Base-by-base conservation (phyloP, 2,329 filamentous ascomycete species). In the Xylaria sp. region DNA sequence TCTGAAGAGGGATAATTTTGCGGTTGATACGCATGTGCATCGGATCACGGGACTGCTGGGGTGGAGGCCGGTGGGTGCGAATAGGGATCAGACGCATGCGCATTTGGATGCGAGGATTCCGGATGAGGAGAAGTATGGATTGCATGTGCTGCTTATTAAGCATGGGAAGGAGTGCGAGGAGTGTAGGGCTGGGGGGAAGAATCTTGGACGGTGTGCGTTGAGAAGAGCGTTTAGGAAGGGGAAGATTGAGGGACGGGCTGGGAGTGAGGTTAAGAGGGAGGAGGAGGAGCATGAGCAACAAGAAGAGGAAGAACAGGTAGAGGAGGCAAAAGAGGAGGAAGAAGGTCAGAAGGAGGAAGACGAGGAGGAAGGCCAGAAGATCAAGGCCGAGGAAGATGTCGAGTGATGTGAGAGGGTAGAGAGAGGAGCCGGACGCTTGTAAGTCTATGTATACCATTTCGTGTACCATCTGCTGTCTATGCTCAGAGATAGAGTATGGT, bases 11-110 rank as follows among this genome's bases (percentile, higher is more conserved):
- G 80, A 82, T 51, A 83, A 81, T 69, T 87, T 87, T 72, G 84
- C 85, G 3, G 85, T 87, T 41, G 85, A 87, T 70, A 87, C 85
- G 0, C 85, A 87, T 61, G 85, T 87, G 0, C 81, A 85, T 73
- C 80, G 85, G 18, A 80, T 87, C 65, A 81, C 84, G 20, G 84
- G 84, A 0, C 73, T 84, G 31, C 74, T 87, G 31, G 84, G 84
- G 2, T 87, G 85, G 85, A 73, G 85, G 23, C 85, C 85, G 6
- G 0, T 63, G 67, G 23, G 70, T 69, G 20, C 83, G 80, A 79
- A 69, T 8, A 77, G 84, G 13, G 84, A 86, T 62, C 82, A 84
- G 72, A 78, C 85, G 15, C 83, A 86, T 66, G 81, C 83, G 25
- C 85, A 87, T 62, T 76, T 87, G n/a, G 84, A 87, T 37, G 82